Conservation (phyloP, 257 asterid species). For the Solanum rostratum region DNA sequence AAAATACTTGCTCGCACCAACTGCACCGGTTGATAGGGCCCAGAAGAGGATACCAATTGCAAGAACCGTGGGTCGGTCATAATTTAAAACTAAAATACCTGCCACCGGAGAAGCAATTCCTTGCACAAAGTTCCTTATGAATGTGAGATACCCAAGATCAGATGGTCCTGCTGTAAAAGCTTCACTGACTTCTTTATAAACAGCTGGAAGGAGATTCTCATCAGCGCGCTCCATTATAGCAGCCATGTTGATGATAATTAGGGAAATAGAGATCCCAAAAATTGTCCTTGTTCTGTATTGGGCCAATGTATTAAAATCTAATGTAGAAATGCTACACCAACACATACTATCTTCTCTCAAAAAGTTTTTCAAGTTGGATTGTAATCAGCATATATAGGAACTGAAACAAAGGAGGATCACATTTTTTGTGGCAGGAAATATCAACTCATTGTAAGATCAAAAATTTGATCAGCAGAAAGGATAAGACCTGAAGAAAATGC, state of each 20-base stretch:
- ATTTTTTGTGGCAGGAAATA: neutral
- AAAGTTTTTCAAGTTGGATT: neutral
- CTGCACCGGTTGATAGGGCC: constrained; percentile 96
- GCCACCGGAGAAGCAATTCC: constrained; percentile 93
- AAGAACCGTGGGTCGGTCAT: constrained; percentile 89
- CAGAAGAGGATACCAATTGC: constrained; percentile 83
- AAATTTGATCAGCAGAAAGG: neutral
- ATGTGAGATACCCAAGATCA: constrained; percentile 96
- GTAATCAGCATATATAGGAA: neutral
- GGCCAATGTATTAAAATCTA: neutral
- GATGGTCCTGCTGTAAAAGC: constrained; percentile 90
- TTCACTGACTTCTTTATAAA: constrained; percentile 97
- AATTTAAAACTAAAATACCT: constrained; percentile 69
- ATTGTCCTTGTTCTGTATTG: constrained; percentile 44
- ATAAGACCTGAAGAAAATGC: neutral
- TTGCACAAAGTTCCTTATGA: constrained; percentile 64
- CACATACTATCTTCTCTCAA: neutral
- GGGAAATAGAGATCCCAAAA: constrained; percentile 74
- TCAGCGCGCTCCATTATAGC: constrained; percentile 99
- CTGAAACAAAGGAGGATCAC: neutral
- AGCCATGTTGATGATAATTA: constrained; percentile 90
- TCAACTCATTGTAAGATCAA: neutral
- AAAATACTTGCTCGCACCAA: constrained; percentile 76
- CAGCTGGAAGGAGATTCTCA: constrained; percentile 97
- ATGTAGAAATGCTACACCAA: constrained; percentile 1